Base-by-base conservation (phyloP, 768 basidiomycete genomes). In the Boletus rufocinnamomeus region DNA sequence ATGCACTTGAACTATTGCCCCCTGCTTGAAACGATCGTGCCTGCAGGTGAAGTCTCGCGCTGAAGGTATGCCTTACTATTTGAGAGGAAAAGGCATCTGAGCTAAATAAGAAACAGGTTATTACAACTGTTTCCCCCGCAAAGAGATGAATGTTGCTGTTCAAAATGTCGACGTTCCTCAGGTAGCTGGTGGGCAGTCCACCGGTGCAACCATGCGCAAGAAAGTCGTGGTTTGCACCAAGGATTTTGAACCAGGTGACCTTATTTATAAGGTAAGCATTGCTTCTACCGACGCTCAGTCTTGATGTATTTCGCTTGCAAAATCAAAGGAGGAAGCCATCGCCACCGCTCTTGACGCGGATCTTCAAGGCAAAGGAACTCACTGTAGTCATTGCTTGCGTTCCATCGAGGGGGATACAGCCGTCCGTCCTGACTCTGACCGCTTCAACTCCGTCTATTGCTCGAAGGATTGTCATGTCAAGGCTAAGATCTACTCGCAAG, bases 351-450 rank as follows among this genome's bases (percentile, higher is more conserved):
- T 94, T 23, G 92, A 93, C 65, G 66, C 76, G 1, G 92, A 93
- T 64, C 76, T 94, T 21, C 82, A 88, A 72, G 76, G 77, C 38
- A 81, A 82, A 51, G 86, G 87, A 23, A 82, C 83, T 4, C 78
- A 92, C 62, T 94, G 91, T 69, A 80, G 84, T 19, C 84, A 89
- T 62, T 94, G 91, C 69, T 77, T 93, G 63, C 82, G 88, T 38
- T 64, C 69, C 50, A 80, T 93, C 53, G 69, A 82, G 56, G 69
- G 78, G 27, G 78, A 71, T 54, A 69, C 75, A 52, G 76, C 79
- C 16, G 70, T 88, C 52, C 72, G 70, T 50, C 74, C 80, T 3
- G 75, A 80, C 4, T 70, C 73, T 17, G 85, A 88, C 63, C 79
- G 79, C 30, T 78, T 90, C 52, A 63, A 74, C 37, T 82, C 85